Evolutionary conservation across 345 rosid species (phyloP).

Genomic region (Citrus hindsii): DNA sequence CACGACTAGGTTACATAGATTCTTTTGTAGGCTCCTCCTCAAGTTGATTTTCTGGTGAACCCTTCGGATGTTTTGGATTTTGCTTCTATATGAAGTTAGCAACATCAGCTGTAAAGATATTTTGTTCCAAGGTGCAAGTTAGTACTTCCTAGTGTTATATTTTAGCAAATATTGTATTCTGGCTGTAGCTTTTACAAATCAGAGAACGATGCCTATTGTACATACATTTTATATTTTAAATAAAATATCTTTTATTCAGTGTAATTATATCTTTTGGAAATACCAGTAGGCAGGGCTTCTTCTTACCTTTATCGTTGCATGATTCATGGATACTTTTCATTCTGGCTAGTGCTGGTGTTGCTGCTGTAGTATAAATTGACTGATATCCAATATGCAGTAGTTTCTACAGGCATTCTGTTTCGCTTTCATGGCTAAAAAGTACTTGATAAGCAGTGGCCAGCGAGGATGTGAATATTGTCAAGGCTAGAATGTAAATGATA

Average conservation of each 20-base stretch:
- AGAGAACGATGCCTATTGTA: conserved; percentile 70
- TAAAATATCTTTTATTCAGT: conserved; percentile 47
- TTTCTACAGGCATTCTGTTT: conserved; percentile 2
- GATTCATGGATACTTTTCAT: not conserved
- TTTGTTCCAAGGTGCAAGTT: conserved; percentile 43
- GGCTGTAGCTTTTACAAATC: conserved; percentile 55
- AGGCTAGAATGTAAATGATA: no score
- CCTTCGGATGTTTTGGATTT: conserved; percentile 41
- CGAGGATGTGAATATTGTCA: not conserved
- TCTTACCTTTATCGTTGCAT: not conserved
- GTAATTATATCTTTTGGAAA: conserved; percentile 4
- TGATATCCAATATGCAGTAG: conserved; percentile 14
- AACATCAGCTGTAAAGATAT: conserved; percentile 59
- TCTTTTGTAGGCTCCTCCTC: conserved; percentile 51
- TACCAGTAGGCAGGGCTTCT: not conserved
- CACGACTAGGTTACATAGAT: conserved; percentile 69
- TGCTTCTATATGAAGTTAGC: conserved; percentile 52
- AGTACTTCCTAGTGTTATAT: conserved; percentile 42
- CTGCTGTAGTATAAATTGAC: conserved; percentile 8
- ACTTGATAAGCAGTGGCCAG: not conserved
- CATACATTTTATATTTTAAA: conserved; percentile 66
- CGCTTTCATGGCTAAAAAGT: conserved; percentile 1
- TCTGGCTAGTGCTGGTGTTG: conserved; percentile 3
- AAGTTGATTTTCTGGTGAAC: conserved; percentile 50
- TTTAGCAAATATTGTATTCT: conserved; percentile 50